phyloP scores from a whole-genome alignment of 768 basidiomycete species.

The Tylopilus sp. region DNA sequence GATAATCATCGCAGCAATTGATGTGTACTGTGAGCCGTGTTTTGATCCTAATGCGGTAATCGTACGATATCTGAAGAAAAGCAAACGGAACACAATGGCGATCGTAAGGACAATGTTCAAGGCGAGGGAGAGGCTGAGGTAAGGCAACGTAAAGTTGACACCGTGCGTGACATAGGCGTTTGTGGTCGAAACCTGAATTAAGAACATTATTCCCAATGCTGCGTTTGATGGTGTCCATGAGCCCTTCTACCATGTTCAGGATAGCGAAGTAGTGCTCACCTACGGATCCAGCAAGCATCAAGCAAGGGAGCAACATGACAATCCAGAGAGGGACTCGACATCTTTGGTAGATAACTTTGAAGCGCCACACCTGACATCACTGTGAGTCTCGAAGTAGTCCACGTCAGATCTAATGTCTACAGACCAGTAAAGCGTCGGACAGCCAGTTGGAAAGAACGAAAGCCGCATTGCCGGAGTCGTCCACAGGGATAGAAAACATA shows the following conservation, averaged over 20 bases:
- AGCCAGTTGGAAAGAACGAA: conserved; percentile 15
- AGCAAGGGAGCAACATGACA: conserved; percentile 6
- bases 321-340: conserved; percentile 6
- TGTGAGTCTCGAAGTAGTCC: background rate
- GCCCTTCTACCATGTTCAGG: background rate
- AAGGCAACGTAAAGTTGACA: conserved; percentile 20
- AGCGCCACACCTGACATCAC: conserved; percentile 11
- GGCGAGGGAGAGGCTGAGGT: conserved; percentile 26
- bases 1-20: conserved; percentile 33
- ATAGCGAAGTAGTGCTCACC: background rate
- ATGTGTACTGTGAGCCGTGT: conserved; percentile 28
- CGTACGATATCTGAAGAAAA: conserved; percentile 16
- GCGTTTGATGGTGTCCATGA: background rate
- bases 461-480: conserved; percentile 7
- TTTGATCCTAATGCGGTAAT: conserved; percentile 19
- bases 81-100: conserved; percentile 29
- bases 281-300: conserved; percentile 5
- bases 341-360: conserved; percentile 17
- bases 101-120: conserved; percentile 34
- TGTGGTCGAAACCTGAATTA: conserved; percentile 12
- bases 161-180: conserved; percentile 7
- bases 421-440: conserved; percentile 19
- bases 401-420: background rate
- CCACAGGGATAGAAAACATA: conserved; percentile 21
- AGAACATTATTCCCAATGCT: conserved; percentile 9